Evolutionary conservation across 306 rosid species (phyloP).

Genomic region (apple (Malus domestica)): DNA sequence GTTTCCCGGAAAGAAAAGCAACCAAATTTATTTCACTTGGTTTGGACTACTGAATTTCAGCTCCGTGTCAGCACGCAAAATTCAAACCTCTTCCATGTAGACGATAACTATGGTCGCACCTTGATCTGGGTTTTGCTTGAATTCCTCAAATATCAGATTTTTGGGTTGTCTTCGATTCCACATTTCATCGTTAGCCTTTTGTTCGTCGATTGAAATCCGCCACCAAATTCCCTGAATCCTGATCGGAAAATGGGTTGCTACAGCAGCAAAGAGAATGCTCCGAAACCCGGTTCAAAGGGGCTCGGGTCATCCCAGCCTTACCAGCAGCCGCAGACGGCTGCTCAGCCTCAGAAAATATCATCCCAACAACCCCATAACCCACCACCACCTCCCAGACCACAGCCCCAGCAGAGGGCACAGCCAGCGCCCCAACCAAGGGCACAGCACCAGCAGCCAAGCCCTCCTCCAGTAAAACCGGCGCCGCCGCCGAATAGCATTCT

Average conservation of each 20-base stretch:
- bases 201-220: not conserved
- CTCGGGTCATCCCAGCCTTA: constrained; percentile 24
- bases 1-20: not conserved
- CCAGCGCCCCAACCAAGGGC: constrained; percentile 18
- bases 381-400: constrained; percentile 16
- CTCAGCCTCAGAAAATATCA: constrained; percentile 19
- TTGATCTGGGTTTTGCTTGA: not conserved
- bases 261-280: constrained; percentile 41
- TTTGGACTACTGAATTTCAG: not conserved
- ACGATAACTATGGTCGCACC: not conserved
- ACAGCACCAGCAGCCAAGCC: constrained; percentile 21
- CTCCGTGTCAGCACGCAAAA: not conserved
- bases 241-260: constrained; percentile 57
- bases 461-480: constrained; percentile 18
- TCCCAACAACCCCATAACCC: constrained; percentile 20
- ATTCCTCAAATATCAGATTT: not conserved
- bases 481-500: constrained; percentile 37
- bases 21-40: not conserved
- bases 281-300: constrained; percentile 10
- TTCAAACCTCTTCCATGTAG: not conserved
- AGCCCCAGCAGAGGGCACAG: constrained; percentile 9
- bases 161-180: not conserved
- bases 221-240: not conserved
- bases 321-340: constrained; percentile 14
- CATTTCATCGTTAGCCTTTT: not conserved